Percentiles rank a stretch among this genome's conserved stretches.
Evolutionary conservation across 768 basidiomycete genomes (phyloP).

Genomic region (Lepiota subincarnata): DNA sequence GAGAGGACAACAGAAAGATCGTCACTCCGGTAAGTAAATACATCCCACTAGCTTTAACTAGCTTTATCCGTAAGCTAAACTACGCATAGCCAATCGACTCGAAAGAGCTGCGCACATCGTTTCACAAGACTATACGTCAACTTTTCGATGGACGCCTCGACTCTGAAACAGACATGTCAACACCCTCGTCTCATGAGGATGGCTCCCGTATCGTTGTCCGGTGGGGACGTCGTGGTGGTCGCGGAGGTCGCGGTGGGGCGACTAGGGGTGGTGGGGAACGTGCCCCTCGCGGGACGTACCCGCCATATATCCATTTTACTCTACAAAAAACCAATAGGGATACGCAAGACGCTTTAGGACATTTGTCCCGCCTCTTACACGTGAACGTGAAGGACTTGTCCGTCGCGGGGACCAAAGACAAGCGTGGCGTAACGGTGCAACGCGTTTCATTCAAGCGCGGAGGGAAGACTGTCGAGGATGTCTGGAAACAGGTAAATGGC

Average conservation of each 20-base stretch:
- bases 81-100: slow-evolving; percentile 67
- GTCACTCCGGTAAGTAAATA: slow-evolving; percentile 72
- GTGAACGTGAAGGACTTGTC: slow-evolving; percentile 76
- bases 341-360: slow-evolving; percentile 86
- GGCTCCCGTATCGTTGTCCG: slow-evolving; percentile 78
- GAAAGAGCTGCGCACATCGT: slow-evolving; percentile 74
- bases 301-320: slow-evolving; percentile 93
- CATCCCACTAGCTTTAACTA: slow-evolving; percentile 12
- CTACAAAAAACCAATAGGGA: slow-evolving; percentile 97
- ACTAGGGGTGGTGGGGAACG: slow-evolving; percentile 39
- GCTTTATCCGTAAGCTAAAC: neutral
- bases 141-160: slow-evolving; percentile 83
- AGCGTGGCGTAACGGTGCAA: slow-evolving; percentile 94
- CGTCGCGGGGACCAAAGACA: slow-evolving; percentile 97
- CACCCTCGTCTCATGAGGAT: slow-evolving; percentile 44
- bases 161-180: slow-evolving; percentile 65
- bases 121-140: slow-evolving; percentile 79
- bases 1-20: slow-evolving; percentile 66
- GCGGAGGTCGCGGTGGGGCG: slow-evolving; percentile 45
- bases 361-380: slow-evolving; percentile 76
- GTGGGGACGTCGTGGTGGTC: slow-evolving; percentile 59
- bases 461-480: slow-evolving; percentile 73
- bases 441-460: slow-evolving; percentile 77
- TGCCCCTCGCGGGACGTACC: slow-evolving; percentile 58
- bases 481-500: slow-evolving; percentile 82